Conservation (phyloP, 176 grass and related monocot species). For the Cenchrus fungigraminus region DNA sequence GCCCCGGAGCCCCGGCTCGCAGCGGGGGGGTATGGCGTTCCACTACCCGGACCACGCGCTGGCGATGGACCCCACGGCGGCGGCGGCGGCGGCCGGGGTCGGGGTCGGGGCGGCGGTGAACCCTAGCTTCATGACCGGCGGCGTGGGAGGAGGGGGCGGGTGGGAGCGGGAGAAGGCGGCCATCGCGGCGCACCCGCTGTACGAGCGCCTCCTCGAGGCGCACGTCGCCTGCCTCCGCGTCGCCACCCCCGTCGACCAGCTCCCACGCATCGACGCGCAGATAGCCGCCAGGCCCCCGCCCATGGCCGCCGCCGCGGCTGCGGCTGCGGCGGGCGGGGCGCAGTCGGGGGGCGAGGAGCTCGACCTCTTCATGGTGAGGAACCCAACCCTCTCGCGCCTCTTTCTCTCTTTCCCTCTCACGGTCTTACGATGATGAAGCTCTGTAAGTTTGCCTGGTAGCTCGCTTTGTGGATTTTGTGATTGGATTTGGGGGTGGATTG, state of each 20-base stretch:
- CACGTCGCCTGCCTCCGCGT: slow-evolving; percentile 93
- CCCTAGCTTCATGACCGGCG: slow-evolving; percentile 33
- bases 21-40: slow-evolving; percentile 42
- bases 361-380: slow-evolving; percentile 92
- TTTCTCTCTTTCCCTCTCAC: too few relatives aligned
- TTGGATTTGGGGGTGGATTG: not conserved
- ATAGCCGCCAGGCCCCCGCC: slow-evolving; percentile 69
- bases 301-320: slow-evolving; percentile 48
- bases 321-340: slow-evolving; percentile 25
- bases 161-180: slow-evolving; percentile 82
- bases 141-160: not conserved
- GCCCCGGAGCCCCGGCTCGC: not conserved
- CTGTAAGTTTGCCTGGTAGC: not conserved
- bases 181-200: slow-evolving; percentile 89
- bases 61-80: slow-evolving; percentile 44
- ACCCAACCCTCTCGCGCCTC: not conserved
- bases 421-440: not conserved
- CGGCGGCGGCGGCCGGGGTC: not conserved
- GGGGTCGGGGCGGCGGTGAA: slow-evolving; percentile 5
- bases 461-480: not conserved
- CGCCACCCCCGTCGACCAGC: slow-evolving; percentile 96
- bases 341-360: slow-evolving; percentile 79
- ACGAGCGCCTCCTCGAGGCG: slow-evolving; percentile 86
- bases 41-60: slow-evolving; percentile 57
- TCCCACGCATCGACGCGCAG: slow-evolving; percentile 90